Base-by-base conservation (phyloP, 768 basidiomycete species). In the Podaxis pistillaris region DNA sequence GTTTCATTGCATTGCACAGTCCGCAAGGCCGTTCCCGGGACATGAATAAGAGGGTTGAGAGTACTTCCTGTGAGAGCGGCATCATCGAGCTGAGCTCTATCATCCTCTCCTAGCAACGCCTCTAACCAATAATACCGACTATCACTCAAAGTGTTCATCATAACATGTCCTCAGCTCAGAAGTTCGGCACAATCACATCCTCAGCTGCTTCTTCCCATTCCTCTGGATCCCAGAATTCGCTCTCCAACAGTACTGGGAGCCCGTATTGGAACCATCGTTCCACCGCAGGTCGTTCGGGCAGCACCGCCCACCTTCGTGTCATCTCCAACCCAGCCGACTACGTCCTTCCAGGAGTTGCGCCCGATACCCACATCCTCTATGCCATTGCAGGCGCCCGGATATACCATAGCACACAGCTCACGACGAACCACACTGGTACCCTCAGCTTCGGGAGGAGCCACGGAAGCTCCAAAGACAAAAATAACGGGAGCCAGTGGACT, bases 401-500 rank as follows among this genome's bases (percentile, higher is more conserved):
- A 38, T 67, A 67, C 33, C 62, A 67, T 40, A 75, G 76, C 68
- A 65, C 64, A 13, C 40, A 64, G n/a, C 58, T 72, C 26, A 55
- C 44, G 33, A 4, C 40, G 22, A 51, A 60, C 11, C 22, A 55
- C 11, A 47, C 19, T 12, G 28, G 53, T 4, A 13, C 53, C 8
- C 44, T 62, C 28, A 33, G 53, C 36, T 60, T 60, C 44, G 46
- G 60, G 7, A 36, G 60, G 30, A 24, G 44, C 40, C 40, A 33
- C 30, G 24, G 47, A 15, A 33, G 33, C 33, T 33, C 33, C 36
- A 53, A 68, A 49, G 63, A 64, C 22, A 73, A 79, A 74, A 68
- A 73, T 69, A 68, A 72, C 9, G 53, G 44, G 11, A 63, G 62
- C 58, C 80, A 83, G 53, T 90, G 89, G 89, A 76, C 76, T 8